Conservation (phyloP, 2,329 filamentous ascomycete species). For the Colletotrichum phormii region DNA sequence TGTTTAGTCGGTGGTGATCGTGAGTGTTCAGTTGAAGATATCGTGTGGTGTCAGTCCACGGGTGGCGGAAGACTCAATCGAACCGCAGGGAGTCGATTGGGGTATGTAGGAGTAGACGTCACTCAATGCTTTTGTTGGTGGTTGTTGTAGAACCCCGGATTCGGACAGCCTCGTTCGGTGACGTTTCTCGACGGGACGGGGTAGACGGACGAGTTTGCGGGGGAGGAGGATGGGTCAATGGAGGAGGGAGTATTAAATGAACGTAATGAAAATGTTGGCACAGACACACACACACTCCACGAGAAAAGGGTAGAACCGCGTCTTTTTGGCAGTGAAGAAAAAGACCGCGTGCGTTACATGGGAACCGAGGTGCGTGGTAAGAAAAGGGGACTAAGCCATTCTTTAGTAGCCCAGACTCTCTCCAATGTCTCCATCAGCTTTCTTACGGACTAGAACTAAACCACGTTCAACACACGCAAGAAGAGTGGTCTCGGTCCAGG, state of each 20-base stretch:
- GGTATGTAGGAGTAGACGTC: not conserved
- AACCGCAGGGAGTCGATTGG: not conserved
- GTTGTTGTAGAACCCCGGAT: not conserved
- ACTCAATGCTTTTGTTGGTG: not conserved
- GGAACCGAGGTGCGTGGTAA: not conserved
- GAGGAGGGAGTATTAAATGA: not conserved
- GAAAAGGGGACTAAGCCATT: conserved; percentile 16
- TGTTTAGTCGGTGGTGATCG: not conserved
- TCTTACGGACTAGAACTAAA: not conserved
- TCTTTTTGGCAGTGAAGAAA: conserved; percentile 1
- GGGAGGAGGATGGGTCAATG: not conserved
- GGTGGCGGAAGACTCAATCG: not conserved
- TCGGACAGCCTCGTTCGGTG: not conserved
- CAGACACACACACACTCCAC: not conserved
- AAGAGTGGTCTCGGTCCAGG: not conserved
- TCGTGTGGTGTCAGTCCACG: not conserved
- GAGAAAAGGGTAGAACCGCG: conserved; percentile 12
- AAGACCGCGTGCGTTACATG: not conserved
- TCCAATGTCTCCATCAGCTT: not conserved
- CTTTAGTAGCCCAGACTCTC: conserved; percentile 26
- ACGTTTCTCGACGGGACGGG: not conserved
- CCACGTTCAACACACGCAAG: not conserved
- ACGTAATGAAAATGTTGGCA: not conserved
- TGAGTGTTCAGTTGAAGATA: not conserved
- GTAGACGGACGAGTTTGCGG: not conserved